A percentile compares a stretch with the other conserved stretches of the same genome.
Evolutionary conservation across 1,139 yeast species (phyloP).

Genomic region (Arxiozyma slooffiae): DNA sequence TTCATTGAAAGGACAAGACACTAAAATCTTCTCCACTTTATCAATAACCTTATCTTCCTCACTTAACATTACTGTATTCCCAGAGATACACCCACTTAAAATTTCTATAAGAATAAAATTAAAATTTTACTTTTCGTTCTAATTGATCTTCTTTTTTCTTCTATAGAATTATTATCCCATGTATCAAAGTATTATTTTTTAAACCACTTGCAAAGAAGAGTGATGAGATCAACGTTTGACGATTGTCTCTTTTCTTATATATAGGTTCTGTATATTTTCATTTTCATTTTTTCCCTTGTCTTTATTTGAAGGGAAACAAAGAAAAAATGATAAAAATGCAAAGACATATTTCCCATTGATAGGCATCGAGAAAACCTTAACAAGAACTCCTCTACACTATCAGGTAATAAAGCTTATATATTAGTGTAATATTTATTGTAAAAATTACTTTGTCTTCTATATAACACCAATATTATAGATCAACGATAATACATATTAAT

Average conservation of each 20-base stretch:
- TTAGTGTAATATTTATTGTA: too few relatives aligned
- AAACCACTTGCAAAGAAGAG: background rate
- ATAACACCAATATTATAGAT: background rate
- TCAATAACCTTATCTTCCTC: constrained; percentile 6
- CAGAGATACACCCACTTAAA: too few relatives aligned
- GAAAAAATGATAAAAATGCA: too few relatives aligned
- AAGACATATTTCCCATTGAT: background rate
- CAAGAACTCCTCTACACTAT: too few relatives aligned
- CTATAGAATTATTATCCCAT: too few relatives aligned
- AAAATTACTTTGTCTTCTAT: too few relatives aligned
- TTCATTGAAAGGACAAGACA: constrained; percentile 5
- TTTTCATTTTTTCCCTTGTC: background rate
- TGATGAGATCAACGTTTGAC: background rate
- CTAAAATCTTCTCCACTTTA: constrained; percentile 7
- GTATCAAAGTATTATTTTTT: too few relatives aligned
- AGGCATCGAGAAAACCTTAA: background rate
- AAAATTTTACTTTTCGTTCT: too few relatives aligned
- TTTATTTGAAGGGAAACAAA: background rate
- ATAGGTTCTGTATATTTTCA: too few relatives aligned
- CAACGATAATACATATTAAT: background rate
- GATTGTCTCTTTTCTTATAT: background rate
- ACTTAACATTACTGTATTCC: constrained; percentile 1
- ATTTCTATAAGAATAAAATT: too few relatives aligned
- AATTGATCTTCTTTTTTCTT: too few relatives aligned
- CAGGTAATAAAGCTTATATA: too few relatives aligned